These are phyloP conservation scores for Hordeum pubiflorum DNA, from an alignment of 202 grass and related monocot genomes.

Conservation along the genomic window DNA sequence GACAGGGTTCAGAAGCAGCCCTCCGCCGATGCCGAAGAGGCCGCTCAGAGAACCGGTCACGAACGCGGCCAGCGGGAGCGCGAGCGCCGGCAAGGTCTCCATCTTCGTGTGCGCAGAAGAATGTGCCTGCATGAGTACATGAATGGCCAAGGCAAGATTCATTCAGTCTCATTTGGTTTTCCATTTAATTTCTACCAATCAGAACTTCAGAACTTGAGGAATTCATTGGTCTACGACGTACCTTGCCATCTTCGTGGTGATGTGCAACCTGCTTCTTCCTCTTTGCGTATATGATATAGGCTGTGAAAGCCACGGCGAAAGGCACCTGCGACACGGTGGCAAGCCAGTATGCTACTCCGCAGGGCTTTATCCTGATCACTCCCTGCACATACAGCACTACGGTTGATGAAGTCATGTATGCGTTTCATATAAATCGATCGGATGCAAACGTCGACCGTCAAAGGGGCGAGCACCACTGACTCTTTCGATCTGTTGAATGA, in stretches of 20 bases:
- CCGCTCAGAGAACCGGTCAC: constrained; percentile 72
- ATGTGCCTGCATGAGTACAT: constrained; percentile 27
- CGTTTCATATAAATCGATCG: background rate
- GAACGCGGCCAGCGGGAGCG: constrained; percentile 47
- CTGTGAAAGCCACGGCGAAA: constrained; percentile 55
- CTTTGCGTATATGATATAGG: constrained; percentile 56
- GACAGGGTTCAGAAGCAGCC: constrained; percentile 68
- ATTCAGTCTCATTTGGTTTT: background rate
- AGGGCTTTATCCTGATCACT: constrained; percentile 52
- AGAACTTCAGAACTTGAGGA: background rate
- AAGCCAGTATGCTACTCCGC: constrained; percentile 61
- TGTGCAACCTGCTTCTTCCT: constrained; percentile 22
- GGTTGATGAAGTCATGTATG: background rate
- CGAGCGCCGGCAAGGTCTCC: constrained; percentile 29
- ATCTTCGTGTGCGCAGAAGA: background rate
- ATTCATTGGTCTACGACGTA: background rate
- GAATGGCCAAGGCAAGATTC: background rate
- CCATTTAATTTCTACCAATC: background rate
- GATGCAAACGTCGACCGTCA: background rate
- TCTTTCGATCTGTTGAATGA: background rate
- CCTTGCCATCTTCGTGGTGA: constrained; percentile 30
- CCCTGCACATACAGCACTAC: constrained; percentile 44
- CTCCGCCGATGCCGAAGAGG: constrained; percentile 83
- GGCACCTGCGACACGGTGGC: constrained; percentile 61
- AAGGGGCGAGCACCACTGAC: background rate